Percentiles rank a stretch among this genome's conserved stretches.
Conservation (phyloP, 352 stramenopile genomes). For the Globisporangium ultimum region DNA sequence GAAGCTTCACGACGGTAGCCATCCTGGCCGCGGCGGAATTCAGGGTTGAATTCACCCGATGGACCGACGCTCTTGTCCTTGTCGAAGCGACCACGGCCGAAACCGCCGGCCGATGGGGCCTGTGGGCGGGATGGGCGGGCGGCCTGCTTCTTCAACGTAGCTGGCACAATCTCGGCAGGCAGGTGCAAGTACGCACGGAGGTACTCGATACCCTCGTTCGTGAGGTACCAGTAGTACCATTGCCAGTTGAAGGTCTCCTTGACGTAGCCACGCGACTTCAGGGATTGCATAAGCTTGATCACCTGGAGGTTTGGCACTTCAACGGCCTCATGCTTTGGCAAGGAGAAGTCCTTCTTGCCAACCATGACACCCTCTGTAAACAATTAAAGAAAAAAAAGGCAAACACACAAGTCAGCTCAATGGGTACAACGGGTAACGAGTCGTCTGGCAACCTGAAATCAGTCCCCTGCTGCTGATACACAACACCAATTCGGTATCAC, state of each 20-base stretch:
- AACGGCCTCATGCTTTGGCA: constrained; percentile 94
- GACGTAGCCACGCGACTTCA: constrained; percentile 97
- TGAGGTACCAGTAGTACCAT: constrained; percentile 99
- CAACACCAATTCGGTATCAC: too few species aligned
- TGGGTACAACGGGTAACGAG: too few species aligned
- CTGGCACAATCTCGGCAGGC: constrained; percentile 97
- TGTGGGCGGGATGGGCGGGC: constrained; percentile 78
- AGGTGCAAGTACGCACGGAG: constrained; percentile 97
- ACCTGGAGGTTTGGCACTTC: constrained; percentile 99
- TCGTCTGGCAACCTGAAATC: background rate
- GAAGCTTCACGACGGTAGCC: constrained; percentile 85
- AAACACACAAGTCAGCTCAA: background rate
- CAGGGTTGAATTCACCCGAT: constrained; percentile 86
- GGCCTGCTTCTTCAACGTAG: constrained; percentile 97
- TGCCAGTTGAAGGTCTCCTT: constrained; percentile 99
- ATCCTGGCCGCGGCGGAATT: constrained; percentile 85
- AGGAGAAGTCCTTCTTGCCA: constrained; percentile 87
- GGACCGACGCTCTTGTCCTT: constrained; percentile 89
- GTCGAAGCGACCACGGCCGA: constrained; percentile 84
- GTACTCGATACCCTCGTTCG: constrained; percentile 99
- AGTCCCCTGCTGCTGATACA: background rate
- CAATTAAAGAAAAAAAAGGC: background rate
- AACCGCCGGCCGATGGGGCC: constrained; percentile 67
- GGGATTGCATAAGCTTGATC: constrained; percentile 97
- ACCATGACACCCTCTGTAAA: constrained; percentile 90